Evolutionary conservation across 768 basidiomycete genomes (phyloP).

Genomic region (Phylloporus sp.): DNA sequence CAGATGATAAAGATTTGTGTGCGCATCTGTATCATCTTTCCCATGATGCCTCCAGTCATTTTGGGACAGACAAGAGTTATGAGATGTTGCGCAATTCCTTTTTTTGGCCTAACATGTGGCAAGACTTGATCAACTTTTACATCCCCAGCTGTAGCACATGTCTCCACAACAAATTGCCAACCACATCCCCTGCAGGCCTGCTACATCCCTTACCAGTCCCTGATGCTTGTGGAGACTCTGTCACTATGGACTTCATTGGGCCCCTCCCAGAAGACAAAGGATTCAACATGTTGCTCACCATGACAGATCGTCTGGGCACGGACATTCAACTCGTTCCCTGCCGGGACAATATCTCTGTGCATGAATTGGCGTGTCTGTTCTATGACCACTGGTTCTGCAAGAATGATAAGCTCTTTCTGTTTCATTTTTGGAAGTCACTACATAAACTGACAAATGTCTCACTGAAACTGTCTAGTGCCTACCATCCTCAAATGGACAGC

Average conservation of each 20-base stretch:
- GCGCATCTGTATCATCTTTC: constrained; percentile 26
- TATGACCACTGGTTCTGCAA: neutral
- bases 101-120: constrained; percentile 17
- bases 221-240: constrained; percentile 5
- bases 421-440: neutral
- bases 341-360: constrained; percentile 2
- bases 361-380: neutral
- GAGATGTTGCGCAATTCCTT: constrained; percentile 18
- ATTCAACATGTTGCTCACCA: constrained; percentile 20
- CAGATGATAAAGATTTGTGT: neutral
- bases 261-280: constrained; percentile 32
- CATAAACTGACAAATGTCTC: neutral
- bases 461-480: neutral
- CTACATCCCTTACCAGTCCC: constrained; percentile 16
- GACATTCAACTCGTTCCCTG: constrained; percentile 5
- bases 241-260: constrained; percentile 36
- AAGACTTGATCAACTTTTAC: neutral
- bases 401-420: neutral
- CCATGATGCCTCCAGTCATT: constrained; percentile 32
- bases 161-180: constrained; percentile 33
- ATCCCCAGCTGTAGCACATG: constrained; percentile 24
- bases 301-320: constrained; percentile 16
- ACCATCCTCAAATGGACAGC: neutral
- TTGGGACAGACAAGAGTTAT: constrained; percentile 34
- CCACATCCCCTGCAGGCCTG: constrained; percentile 19